A percentile compares a stretch with the other conserved stretches of the same genome.
Evolutionary conservation across 2,329 filamentous ascomycete species (phyloP).

Genomic region (Ciborinia camelliae): DNA sequence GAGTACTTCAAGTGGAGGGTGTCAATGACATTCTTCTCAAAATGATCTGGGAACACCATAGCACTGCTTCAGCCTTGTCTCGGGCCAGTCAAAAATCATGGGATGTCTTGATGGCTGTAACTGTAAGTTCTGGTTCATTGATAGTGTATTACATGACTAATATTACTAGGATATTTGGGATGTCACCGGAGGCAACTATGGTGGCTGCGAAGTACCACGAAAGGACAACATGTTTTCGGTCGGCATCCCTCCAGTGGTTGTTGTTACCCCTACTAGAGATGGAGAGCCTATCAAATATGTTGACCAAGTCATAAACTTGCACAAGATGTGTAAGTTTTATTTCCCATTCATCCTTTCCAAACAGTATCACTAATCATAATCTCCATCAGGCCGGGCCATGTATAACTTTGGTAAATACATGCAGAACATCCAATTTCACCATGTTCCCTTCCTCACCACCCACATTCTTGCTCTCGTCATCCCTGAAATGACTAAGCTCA

Average conservation of each 20-base stretch:
- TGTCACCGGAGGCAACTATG: slow-evolving; percentile 4
- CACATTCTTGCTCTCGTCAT: slow-evolving; percentile 30
- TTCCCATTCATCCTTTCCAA: neutral
- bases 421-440: slow-evolving; percentile 32
- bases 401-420: slow-evolving; percentile 28
- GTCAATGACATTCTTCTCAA: slow-evolving; percentile 3
- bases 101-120: slow-evolving; percentile 9
- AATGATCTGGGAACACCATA: slow-evolving; percentile 1
- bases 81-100: slow-evolving; percentile 2
- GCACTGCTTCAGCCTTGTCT: neutral
- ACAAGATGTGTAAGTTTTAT: slow-evolving; percentile 26
- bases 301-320: slow-evolving; percentile 24
- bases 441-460: slow-evolving; percentile 29
- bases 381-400: slow-evolving; percentile 22
- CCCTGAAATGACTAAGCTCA: slow-evolving; percentile 31
- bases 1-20: neutral
- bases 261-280: slow-evolving; percentile 13
- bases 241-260: neutral
- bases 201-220: neutral
- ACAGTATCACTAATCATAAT: neutral
- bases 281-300: slow-evolving; percentile 12
- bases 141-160: neutral
- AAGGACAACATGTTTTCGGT: neutral
- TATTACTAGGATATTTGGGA: slow-evolving; percentile 11
- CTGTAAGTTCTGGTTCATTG: neutral